Base-by-base conservation (phyloP, 2,329 filamentous ascomycete species). In the Pseudogymnoascus sp. region DNA sequence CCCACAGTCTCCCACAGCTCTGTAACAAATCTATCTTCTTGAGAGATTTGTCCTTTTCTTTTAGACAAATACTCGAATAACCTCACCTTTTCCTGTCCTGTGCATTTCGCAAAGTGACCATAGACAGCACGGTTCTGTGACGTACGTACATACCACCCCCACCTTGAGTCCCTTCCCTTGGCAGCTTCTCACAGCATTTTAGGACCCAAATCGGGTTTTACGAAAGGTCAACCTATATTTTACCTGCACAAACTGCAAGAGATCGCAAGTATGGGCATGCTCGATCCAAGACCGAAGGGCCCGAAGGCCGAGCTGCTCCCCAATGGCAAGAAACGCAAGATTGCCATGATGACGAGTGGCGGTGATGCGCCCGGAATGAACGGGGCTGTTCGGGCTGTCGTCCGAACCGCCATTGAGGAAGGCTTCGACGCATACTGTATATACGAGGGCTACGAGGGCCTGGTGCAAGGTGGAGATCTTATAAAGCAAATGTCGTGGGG, bases 361-460 rank as follows among this genome's bases (percentile, higher is more conserved):
- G 88, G 88, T 69, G 88, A 91, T 77, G 85, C 87, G 14, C 88
- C 87, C 3, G 88, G 88, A 66, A 91, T 91, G 88, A 90, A 88
- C 72, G 86, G 84, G 50, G 86, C 84, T 37, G 87, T 90, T 19
- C 80, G 88, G 68, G 86, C 88, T 24, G 86, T 96, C 29, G 90
- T 99, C 64, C 89, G 95, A 69, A 96, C 92, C 84, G 86, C 92
- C 61, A 91, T 97, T 69, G 86, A 95, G 75, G 85, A 90, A 76
- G 87, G 84, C 66, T 93, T 90, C 73, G 89, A 93, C 70, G 83
- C 89, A 65, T 95, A 85, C 71, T 90, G 87, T 70, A 80, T 95
- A 74, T 95, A 93, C 76, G 95, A 97, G 76, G 95, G 95, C 65
- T 99, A 99, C 78, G 92, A 97, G 73, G 95, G 95, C 44, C 82